Evolutionary conservation across 352 stramenopile species (phyloP).

Genomic region (Phytophthora pini): DNA sequence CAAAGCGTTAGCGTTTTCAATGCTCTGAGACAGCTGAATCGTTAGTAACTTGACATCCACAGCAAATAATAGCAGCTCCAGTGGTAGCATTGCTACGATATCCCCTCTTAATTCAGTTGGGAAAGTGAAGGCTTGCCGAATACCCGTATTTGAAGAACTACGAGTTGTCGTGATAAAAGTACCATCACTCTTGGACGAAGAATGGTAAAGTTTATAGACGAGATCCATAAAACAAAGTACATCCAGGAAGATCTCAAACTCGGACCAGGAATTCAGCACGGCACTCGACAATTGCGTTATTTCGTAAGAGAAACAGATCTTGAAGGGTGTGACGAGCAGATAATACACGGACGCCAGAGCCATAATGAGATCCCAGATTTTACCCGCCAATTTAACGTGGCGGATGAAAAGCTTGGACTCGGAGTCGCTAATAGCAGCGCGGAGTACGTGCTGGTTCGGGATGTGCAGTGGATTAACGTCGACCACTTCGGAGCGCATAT

Average conservation of each 20-base stretch:
- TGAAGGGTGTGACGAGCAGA: conserved; percentile 51
- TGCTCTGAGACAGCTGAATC: not conserved
- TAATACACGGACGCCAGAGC: conserved; percentile 54
- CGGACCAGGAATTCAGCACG: conserved; percentile 43
- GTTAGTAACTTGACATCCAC: conserved; percentile 4
- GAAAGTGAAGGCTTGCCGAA: not conserved
- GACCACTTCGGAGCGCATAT: conserved; percentile 10
- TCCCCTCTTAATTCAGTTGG: conserved; percentile 45
- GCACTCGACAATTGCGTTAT: conserved; percentile 27
- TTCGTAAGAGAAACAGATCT: conserved; percentile 57
- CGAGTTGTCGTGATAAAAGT: conserved; percentile 1
- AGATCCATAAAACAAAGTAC: conserved; percentile 49
- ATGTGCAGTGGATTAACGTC: conserved; percentile 2
- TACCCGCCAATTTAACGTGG: conserved; percentile 41
- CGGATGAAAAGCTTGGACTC: conserved; percentile 43
- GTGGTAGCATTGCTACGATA: conserved; percentile 46
- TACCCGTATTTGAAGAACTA: not conserved
- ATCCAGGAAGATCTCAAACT: conserved; percentile 58
- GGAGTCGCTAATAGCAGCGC: conserved; percentile 23
- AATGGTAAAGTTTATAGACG: conserved; percentile 37
- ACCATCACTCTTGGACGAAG: conserved; percentile 13
- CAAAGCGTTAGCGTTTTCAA: conserved; percentile 3
- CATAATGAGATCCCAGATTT: conserved; percentile 58
- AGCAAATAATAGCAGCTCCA: conserved; percentile 48
- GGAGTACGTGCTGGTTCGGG: conserved; percentile 15